These are phyloP conservation scores for Brettanomyces custersianus DNA, from an alignment of 805 yeast species.

Conservation along the genomic window DNA sequence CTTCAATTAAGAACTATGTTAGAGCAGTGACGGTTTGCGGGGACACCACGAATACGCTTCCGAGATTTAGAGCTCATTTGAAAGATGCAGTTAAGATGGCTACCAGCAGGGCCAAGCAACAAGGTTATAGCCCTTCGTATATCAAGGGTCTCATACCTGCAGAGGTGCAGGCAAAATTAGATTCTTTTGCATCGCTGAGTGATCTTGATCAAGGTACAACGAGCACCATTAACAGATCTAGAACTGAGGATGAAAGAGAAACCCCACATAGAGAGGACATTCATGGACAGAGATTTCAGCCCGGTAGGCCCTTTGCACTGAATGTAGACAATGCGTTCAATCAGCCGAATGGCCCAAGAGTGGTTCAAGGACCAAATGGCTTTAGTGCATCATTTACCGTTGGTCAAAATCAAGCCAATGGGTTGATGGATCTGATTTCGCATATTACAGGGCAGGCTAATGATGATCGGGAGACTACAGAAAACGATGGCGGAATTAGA, in stretches of 20 bases:
- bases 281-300: not conserved
- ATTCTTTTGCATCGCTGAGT: constrained; percentile 12
- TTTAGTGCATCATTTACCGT: constrained; percentile 8
- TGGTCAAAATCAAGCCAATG: constrained; percentile 7
- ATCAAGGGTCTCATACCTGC: constrained; percentile 20
- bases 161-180: constrained; percentile 14
- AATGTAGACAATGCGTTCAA: not conserved
- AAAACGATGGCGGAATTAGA: no score
- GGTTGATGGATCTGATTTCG: constrained; percentile 4
- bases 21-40: constrained; percentile 22
- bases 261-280: constrained; percentile 1
- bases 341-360: not conserved
- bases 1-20: constrained; percentile 28
- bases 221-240: constrained; percentile 4
- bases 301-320: not conserved
- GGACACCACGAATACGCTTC: constrained; percentile 12
- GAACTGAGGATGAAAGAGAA: constrained; percentile 4
- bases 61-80: constrained; percentile 18
- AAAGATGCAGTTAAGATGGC: constrained; percentile 21
- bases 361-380: constrained; percentile 6
- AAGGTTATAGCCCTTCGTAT: constrained; percentile 23
- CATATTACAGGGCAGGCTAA: constrained; percentile 4
- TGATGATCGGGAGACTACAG: not conserved
- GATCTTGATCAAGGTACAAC: constrained; percentile 6
- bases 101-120: constrained; percentile 23